Conservation (phyloP, 2,329 filamentous ascomycete species). For the Anthostomella pinea region DNA sequence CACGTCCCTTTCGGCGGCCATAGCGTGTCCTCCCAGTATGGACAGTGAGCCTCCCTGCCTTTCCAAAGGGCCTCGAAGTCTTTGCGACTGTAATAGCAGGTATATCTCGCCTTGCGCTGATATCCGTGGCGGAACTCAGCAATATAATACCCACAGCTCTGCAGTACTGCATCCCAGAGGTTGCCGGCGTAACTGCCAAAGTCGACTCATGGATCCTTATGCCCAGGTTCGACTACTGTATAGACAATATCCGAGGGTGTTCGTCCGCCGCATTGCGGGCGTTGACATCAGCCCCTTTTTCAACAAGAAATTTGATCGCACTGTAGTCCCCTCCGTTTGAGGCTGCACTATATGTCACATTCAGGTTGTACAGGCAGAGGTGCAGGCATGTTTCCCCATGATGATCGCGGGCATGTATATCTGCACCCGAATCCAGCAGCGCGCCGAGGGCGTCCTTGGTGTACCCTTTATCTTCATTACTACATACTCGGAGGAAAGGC, state of each 20-base stretch:
- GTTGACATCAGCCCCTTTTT: not conserved
- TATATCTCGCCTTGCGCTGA: conserved; percentile 1
- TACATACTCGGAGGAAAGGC: not conserved
- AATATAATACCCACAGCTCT: conserved; percentile 2
- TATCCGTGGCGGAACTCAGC: not conserved
- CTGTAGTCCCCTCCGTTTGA: not conserved
- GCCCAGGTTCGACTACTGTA: not conserved
- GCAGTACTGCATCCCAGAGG: conserved; percentile 3
- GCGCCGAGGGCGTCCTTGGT: not conserved
- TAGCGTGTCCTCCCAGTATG: conserved; percentile 4
- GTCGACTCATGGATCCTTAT: too few species aligned
- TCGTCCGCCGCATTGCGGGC: not conserved
- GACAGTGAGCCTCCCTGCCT: conserved; percentile 3
- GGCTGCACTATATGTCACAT: not conserved
- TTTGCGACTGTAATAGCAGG: not conserved
- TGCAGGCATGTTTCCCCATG: conserved; percentile 1
- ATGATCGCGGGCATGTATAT: not conserved
- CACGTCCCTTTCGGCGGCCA: too few species aligned
- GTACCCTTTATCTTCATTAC: not conserved
- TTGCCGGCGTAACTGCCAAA: conserved; percentile 1
- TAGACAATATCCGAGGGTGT: not conserved
- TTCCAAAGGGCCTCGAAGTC: conserved; percentile 4
- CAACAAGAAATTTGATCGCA: not conserved
- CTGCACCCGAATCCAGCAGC: not conserved
- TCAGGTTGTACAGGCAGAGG: not conserved